Evolutionary conservation across 306 rosid genomes (phyloP).

Genomic region (Castanea sativa): DNA sequence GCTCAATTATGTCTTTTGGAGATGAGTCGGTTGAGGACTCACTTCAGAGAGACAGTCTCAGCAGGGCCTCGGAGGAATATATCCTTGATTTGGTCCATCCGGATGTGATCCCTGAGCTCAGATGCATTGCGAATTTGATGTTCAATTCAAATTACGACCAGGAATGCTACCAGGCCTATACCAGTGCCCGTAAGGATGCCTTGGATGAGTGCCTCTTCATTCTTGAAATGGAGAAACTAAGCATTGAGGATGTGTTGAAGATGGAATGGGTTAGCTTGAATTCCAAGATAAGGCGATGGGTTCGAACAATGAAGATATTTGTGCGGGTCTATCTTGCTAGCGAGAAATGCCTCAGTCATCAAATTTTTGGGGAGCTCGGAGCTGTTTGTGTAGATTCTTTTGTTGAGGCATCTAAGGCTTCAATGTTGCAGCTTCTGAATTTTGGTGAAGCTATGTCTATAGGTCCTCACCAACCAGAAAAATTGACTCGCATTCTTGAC

Average conservation of each 20-base stretch:
- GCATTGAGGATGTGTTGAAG: conserved; percentile 82
- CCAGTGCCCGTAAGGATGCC: conserved; percentile 63
- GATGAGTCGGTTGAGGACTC: conserved; percentile 72
- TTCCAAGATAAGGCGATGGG: conserved; percentile 81
- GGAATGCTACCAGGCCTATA: conserved; percentile 78
- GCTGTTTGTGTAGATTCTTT: conserved; percentile 50
- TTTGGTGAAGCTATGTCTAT: conserved; percentile 90
- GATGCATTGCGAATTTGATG: conserved; percentile 63
- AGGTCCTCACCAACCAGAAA: conserved; percentile 90
- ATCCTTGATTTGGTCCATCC: conserved; percentile 67
- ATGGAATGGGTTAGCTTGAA: conserved; percentile 74
- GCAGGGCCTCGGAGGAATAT: conserved; percentile 60
- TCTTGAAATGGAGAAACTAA: conserved; percentile 81
- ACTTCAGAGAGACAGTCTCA: conserved; percentile 52
- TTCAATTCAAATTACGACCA: conserved; percentile 63
- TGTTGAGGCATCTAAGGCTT: conserved; percentile 78
- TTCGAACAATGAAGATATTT: conserved; percentile 76
- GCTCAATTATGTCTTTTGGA: conserved; percentile 65
- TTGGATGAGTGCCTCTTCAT: conserved; percentile 69
- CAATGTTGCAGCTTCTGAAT: conserved; percentile 82
- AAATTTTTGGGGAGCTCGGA: conserved; percentile 67
- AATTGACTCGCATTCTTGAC: conserved; percentile 73
- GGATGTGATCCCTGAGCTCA: conserved; percentile 58
- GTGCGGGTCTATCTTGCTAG: conserved; percentile 83
- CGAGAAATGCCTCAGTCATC: conserved; percentile 75